phyloP scores from a whole-genome alignment of 352 stramenopile species.

The Globisporangium viniferum region DNA sequence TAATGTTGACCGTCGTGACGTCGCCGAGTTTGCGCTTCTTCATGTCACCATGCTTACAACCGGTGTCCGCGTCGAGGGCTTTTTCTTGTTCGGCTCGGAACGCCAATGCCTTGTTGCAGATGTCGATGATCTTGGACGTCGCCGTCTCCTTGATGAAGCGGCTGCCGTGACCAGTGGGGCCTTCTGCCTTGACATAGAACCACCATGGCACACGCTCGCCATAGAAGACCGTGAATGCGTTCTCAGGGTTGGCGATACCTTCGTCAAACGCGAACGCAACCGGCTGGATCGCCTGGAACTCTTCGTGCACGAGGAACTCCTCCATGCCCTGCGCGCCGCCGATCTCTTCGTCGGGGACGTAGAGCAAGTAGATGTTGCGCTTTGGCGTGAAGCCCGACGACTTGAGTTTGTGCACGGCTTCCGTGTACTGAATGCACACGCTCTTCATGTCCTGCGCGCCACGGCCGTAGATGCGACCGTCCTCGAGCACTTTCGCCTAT shows the following conservation, averaged over 20 bases:
- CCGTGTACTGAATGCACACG: slow-evolving; percentile 95
- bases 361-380: slow-evolving; percentile 91
- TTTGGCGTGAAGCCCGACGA: slow-evolving; percentile 67
- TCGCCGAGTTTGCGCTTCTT: slow-evolving; percentile 90
- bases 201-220: slow-evolving; percentile 93
- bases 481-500: slow-evolving; percentile 55
- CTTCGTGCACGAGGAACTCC: slow-evolving; percentile 75
- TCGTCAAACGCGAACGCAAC: slow-evolving; percentile 95
- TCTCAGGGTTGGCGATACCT: slow-evolving; percentile 87
- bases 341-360: slow-evolving; percentile 94
- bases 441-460: slow-evolving; percentile 96
- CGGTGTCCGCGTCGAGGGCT: slow-evolving; percentile 53
- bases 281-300: slow-evolving; percentile 80
- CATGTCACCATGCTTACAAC: slow-evolving; percentile 93
- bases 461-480: slow-evolving; percentile 89
- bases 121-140: slow-evolving; percentile 68
- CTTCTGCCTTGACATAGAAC: slow-evolving; percentile 83
- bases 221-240: slow-evolving; percentile 96
- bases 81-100: slow-evolving; percentile 91
- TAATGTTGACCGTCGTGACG: slow-evolving; percentile 94
- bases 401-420: slow-evolving; percentile 81
- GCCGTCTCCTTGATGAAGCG: slow-evolving; percentile 96
- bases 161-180: slow-evolving; percentile 85
- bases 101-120: slow-evolving; percentile 81
- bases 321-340: slow-evolving; percentile 92